Evolutionary conservation across 2,329 filamentous ascomycete species (phyloP), one percentile per base, ranked within the genome.

Genomic region (Periconia digitata): DNA sequence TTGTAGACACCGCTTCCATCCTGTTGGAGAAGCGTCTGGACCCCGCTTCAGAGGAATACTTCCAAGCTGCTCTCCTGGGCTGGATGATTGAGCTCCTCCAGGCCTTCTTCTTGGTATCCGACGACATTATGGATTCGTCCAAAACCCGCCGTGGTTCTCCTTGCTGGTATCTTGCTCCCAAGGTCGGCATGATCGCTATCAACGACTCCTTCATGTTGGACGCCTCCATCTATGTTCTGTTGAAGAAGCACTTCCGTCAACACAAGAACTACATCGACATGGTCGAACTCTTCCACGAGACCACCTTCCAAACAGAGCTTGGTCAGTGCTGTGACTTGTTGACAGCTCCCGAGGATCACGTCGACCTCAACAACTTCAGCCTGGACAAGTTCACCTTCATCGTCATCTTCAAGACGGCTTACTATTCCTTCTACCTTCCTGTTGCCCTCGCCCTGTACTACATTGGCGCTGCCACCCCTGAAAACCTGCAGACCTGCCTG

Each of bases 81-180:
- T 99, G 94, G 94, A 85, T 96, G 82, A 95, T 95, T 55, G 94
- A 99, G 82, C 85, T 99, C 42, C 87, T 99, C 27, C 94, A 99
- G 78, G 92, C 94, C 58, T 97, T 96, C 82, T 97, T 99, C 84
- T 85, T 99, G 50, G 94, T 99, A 58, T 91, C 90, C 38, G 94
- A 99, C 76, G 94, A 99, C 74, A 96, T 99, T 67, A 99, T 99
- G 94, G 94, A 99, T 77, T 76, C 82, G 64, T 95, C 89, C 73
- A 94, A 96, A 74, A 99, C 94, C 47, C 91, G 94, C 52, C 90
- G 94, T 60, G 92, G 92, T 54, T 84, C 87, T 75, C 92, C 94
- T 36, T 99, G 94, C 80, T 99, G 94, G 94, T 99, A 97, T 78
- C 87, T 87, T 52, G 86, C 90, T 59, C 84, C 89, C 24, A 85